Base-by-base conservation (phyloP, 1,139 yeast genomes). In the Kazachstania sp. region DNA sequence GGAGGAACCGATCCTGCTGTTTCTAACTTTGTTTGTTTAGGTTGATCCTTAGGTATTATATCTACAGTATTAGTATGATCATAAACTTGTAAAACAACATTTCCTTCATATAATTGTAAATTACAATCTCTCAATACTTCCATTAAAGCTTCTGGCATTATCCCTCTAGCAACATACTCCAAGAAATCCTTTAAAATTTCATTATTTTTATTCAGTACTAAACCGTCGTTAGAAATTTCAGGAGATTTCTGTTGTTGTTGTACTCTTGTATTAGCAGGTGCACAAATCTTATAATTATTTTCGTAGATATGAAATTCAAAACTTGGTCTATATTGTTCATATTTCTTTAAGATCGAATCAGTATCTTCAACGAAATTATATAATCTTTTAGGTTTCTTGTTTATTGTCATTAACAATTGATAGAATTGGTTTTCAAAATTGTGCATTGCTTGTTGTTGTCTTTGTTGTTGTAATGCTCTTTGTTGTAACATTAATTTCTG, bases 51-150 rank as follows among this genome's bases (percentile, higher is more conserved):
- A 2, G 39, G 39, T 37, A 37, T 37, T 46, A 63, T 61, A 39
- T 64, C 68, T 13, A 67, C 66, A 23, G 69, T 61, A 48, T 67
- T 66, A 12, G 83, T 68, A 64, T 88, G 95, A 63, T 92, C 98
- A 54, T 77, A 78, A 16, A 92, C 83, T 59, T 86, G 87, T 45
- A 92, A 66, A 18, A 92, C 86, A 39, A 90, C 71, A 61, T 95
- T 86, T 0, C 97, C 97, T 64, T 90, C 97, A 63, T 86, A 90
- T 45, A 86, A 77, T 50, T 79, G 77, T 30, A 90, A 78, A 15
- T 90, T 83, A 41, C 92, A 86, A 63, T 90, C 97, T 58, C 86
- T 80, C 48, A 90, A 73, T 18, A 90, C 85, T 66, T 90, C 97
- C 57, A 90, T 80, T 63, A 92, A 81, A 18, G 94, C 90, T 39